Conservation (phyloP, 2,329 filamentous ascomycete species). For the Acrodontium crateriforme region DNA sequence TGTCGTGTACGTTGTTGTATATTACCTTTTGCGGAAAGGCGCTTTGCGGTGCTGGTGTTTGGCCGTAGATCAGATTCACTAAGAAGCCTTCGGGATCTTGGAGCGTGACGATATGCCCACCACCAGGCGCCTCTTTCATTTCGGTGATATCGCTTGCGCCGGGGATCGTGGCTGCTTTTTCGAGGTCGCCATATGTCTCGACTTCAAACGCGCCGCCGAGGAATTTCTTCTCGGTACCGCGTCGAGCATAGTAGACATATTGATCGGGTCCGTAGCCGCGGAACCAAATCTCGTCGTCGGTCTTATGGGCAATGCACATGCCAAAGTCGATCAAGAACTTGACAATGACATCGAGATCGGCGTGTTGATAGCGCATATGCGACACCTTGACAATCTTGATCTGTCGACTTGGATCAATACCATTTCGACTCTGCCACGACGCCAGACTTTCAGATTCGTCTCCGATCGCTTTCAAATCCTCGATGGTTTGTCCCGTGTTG, state of each 20-base stretch:
- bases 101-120: slow-evolving; percentile 25
- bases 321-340: slow-evolving; percentile 33
- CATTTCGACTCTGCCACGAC: slow-evolving; percentile 25
- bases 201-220: slow-evolving; percentile 32
- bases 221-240: slow-evolving; percentile 26
- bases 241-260: slow-evolving; percentile 30
- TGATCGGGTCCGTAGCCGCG: slow-evolving; percentile 31
- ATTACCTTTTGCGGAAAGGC: slow-evolving; percentile 20
- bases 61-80: slow-evolving; percentile 28
- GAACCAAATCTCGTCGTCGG: slow-evolving; percentile 27
- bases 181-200: slow-evolving; percentile 28
- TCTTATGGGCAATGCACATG: slow-evolving; percentile 27
- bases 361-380: slow-evolving; percentile 43
- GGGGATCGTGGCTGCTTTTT: slow-evolving; percentile 23
- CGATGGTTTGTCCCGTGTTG: slow-evolving; percentile 27
- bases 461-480: slow-evolving; percentile 26
- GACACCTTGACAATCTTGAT: slow-evolving; percentile 34
- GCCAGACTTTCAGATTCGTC: slow-evolving; percentile 21
- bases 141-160: slow-evolving; percentile 20
- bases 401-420: slow-evolving; percentile 31
- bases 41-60: slow-evolving; percentile 13
- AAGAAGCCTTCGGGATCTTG: slow-evolving; percentile 28
- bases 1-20: slow-evolving; percentile 24
- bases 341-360: slow-evolving; percentile 35
- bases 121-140: slow-evolving; percentile 26